Percentiles rank a stretch among this genome's conserved stretches.
These are phyloP conservation scores for Delphinella strobiligena DNA, from an alignment of 2,329 filamentous ascomycete species.

Conservation along the genomic window DNA sequence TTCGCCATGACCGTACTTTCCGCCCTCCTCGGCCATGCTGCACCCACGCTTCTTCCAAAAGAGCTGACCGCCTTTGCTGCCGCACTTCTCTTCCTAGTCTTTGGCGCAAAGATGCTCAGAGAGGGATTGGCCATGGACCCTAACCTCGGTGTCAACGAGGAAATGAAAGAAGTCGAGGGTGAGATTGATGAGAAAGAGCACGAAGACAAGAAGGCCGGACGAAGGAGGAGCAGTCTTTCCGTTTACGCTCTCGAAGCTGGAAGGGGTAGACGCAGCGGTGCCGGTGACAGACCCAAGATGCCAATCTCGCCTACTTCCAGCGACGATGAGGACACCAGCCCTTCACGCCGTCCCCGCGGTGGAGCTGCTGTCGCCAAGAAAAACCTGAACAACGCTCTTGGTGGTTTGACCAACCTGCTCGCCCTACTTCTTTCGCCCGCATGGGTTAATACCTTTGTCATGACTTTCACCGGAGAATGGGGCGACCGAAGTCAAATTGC, in stretches of 20 bases:
- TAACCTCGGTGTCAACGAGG: conserved; percentile 83
- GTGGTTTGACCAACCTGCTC: conserved; percentile 73
- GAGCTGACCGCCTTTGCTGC: conserved; percentile 82
- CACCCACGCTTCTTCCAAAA: conserved; percentile 81
- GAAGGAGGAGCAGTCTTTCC: conserved; percentile 51
- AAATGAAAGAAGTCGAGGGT: conserved; percentile 94
- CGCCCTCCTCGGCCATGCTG: conserved; percentile 80
- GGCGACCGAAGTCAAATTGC: conserved; percentile 95
- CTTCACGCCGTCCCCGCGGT: conserved; percentile 4
- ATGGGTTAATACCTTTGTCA: conserved; percentile 97
- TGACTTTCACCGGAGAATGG: conserved; percentile 99
- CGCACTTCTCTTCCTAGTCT: conserved; percentile 69
- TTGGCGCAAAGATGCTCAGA: conserved; percentile 59
- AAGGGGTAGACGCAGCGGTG: conserved; percentile 58
- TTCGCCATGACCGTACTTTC: conserved; percentile 93
- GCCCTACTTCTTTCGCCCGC: conserved; percentile 83
- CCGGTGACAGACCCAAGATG: conserved; percentile 11
- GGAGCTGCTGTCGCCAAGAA: conserved; percentile 14
- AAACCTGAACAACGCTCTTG: conserved; percentile 38
- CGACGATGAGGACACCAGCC: conserved; percentile 1
- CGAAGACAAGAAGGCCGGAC: conserved; percentile 49
- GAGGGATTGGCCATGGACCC: conserved; percentile 68
- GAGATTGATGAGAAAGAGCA: conserved; percentile 91
- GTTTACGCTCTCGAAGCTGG: conserved; percentile 75
- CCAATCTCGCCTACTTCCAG: conserved; percentile 10